These are phyloP conservation scores for Gynochthodes officinalis DNA, from an alignment of 257 asterid species.

Conservation along the genomic window DNA sequence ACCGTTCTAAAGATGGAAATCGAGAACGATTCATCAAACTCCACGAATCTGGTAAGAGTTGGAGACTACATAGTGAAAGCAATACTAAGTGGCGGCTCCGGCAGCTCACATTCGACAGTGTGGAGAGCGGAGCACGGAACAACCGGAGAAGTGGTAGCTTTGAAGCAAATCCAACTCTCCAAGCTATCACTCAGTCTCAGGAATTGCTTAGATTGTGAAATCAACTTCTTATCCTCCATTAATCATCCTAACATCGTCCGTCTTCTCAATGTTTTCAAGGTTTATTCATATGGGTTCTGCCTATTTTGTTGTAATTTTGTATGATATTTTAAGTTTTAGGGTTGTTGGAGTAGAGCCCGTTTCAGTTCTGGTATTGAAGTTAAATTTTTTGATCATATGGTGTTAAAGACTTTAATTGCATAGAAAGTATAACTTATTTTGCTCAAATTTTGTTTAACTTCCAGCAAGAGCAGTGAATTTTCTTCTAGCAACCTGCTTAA, in stretches of 20 bases:
- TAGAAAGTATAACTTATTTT: no score
- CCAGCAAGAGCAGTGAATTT: not conserved
- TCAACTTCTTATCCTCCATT: conserved; percentile 49
- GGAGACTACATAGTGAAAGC: conserved; percentile 36
- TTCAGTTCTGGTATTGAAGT: not conserved
- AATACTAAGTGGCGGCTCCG: conserved; percentile 34
- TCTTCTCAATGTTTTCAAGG: conserved; percentile 44
- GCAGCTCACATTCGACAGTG: conserved; percentile 32
- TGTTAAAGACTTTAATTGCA: not conserved
- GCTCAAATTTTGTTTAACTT: no score
- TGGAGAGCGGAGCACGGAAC: conserved; percentile 46
- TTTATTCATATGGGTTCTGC: conserved; percentile 8
- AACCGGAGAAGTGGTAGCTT: conserved; percentile 42
- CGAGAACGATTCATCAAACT: not conserved
- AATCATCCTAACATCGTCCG: conserved; percentile 57
- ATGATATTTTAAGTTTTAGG: not conserved
- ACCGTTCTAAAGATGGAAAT: conserved; percentile 1
- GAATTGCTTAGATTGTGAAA: conserved; percentile 50
- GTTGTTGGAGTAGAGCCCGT: not conserved
- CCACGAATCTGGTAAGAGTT: not conserved
- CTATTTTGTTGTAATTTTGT: not conserved
- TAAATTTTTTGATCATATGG: not conserved
- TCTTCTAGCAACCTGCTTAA: not conserved
- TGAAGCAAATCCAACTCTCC: conserved; percentile 35
- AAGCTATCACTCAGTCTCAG: conserved; percentile 41